A percentile compares a stretch with the other conserved stretches of the same genome.
These are phyloP conservation scores for Candida patagonica DNA, from an alignment of 805 yeast species.

Conservation along the genomic window DNA sequence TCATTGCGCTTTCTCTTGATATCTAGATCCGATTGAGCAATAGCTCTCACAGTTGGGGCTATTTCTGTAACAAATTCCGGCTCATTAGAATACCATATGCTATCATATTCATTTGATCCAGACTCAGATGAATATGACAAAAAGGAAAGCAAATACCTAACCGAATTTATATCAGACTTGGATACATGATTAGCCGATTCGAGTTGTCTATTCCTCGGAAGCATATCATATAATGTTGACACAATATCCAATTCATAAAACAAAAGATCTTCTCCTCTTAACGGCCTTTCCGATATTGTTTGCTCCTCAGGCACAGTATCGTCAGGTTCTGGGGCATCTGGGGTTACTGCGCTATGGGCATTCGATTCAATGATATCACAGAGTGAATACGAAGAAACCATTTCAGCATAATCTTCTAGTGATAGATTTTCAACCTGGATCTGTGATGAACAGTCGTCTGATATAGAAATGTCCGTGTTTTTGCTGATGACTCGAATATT, in stretches of 20 bases:
- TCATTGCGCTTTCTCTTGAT: neutral
- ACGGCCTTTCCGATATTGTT: too few relatives aligned
- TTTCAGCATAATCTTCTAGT: conserved; percentile 1
- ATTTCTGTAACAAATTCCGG: too few relatives aligned
- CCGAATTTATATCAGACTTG: conserved; percentile 6
- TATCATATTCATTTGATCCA: neutral
- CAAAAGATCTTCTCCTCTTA: too few relatives aligned
- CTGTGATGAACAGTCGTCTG: neutral
- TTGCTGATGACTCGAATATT: conserved; percentile 18
- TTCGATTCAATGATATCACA: conserved; percentile 6
- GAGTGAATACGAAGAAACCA: conserved; percentile 3
- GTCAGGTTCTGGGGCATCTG: too few relatives aligned
- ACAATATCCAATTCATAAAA: too few relatives aligned
- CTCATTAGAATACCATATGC: conserved; percentile 9
- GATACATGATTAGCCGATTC: too few relatives aligned
- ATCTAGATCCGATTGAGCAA: conserved; percentile 22
- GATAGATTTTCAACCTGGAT: neutral
- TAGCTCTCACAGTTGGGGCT: conserved; percentile 22
- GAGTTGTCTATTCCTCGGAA: too few relatives aligned
- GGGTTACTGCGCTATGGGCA: too few relatives aligned
- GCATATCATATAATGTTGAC: too few relatives aligned
- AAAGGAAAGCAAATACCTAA: conserved; percentile 9
- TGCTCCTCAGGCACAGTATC: too few relatives aligned
- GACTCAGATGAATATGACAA: conserved; percentile 4
- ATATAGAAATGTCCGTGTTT: conserved; percentile 8